Conservation (phyloP, 2,329 filamentous ascomycete genomes). For the Aureobasidium sp. region DNA sequence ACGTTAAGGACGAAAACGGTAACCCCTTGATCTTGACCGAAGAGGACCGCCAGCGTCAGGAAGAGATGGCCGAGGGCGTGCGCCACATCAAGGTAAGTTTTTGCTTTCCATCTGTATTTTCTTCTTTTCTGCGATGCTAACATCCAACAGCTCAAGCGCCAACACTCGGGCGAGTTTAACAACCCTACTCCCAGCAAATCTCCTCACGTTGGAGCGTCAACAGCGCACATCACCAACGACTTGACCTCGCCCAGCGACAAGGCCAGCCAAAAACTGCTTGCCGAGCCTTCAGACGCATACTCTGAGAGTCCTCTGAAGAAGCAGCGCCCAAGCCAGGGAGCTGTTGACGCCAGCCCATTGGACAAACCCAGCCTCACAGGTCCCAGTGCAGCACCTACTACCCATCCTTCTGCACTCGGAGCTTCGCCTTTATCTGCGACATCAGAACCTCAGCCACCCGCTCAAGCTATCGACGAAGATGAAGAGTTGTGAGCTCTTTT, state of each 20-base stretch:
- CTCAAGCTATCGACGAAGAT: conserved; percentile 12
- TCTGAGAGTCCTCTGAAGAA: conserved; percentile 70
- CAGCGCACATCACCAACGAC: conserved; percentile 32
- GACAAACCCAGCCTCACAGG: neutral
- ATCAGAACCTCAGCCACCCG: neutral
- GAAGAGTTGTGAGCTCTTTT: conserved; percentile 9
- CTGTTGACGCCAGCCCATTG: neutral
- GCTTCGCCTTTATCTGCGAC: neutral
- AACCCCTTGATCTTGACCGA: conserved; percentile 48
- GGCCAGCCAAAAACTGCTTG: conserved; percentile 17
- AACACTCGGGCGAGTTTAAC: conserved; percentile 63
- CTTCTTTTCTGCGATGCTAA: neutral
- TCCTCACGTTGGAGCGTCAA: conserved; percentile 26
- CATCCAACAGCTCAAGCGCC: conserved; percentile 60
- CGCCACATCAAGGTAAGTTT: conserved; percentile 63
- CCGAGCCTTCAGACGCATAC: conserved; percentile 37
- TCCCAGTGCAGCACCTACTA: neutral
- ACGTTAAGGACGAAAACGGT: conserved; percentile 56
- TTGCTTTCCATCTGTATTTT: conserved; percentile 15
- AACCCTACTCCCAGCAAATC: conserved; percentile 27
- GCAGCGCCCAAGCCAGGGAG: conserved; percentile 53
- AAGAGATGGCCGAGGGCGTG: conserved; percentile 71
- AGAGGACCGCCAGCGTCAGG: conserved; percentile 63
- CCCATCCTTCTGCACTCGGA: neutral
- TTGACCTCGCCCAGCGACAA: conserved; percentile 23